Percentiles rank a stretch among this genome's conserved stretches.
Conservation (phyloP, 2,329 filamentous ascomycete species). For the Cercospora canescens region DNA sequence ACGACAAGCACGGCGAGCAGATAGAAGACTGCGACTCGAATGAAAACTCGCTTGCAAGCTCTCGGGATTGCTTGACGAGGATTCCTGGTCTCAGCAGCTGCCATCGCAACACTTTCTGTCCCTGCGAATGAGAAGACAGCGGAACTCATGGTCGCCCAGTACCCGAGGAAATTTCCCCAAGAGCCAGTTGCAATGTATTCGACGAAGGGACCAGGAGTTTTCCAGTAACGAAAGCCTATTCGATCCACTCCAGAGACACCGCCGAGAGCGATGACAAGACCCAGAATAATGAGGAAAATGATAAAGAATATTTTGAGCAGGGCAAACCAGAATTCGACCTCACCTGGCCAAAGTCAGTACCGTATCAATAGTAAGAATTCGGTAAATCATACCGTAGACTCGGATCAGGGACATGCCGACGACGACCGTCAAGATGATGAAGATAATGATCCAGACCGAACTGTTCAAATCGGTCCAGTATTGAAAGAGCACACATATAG, state of each 20-base stretch:
- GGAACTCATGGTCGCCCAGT: conserved; percentile 34
- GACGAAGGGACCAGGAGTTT: conserved; percentile 45
- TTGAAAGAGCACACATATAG: conserved; percentile 34
- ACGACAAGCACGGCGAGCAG: conserved; percentile 41
- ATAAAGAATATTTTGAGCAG: conserved; percentile 48
- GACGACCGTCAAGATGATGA: conserved; percentile 36
- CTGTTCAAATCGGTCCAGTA: conserved; percentile 37
- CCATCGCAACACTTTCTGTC: conserved; percentile 29
- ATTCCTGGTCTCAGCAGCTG: conserved; percentile 29
- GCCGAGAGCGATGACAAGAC: conserved; percentile 46
- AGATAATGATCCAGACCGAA: conserved; percentile 36
- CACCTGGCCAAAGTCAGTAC: conserved; percentile 18
- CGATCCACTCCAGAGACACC: conserved; percentile 42
- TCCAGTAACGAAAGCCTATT: conserved; percentile 49
- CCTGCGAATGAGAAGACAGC: conserved; percentile 29
- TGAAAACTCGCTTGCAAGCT: conserved; percentile 28
- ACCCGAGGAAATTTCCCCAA: conserved; percentile 44
- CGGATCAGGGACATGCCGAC: conserved; percentile 35
- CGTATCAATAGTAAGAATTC: not conserved
- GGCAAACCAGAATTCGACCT: conserved; percentile 51
- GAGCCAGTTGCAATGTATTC: conserved; percentile 38
- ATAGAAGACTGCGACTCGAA: conserved; percentile 39
- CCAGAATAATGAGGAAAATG: conserved; percentile 46
- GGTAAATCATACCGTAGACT: conserved; percentile 40
- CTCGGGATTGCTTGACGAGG: conserved; percentile 28